Conservation (phyloP, 179 eudicot species). For the Heliamphora pulchella region DNA sequence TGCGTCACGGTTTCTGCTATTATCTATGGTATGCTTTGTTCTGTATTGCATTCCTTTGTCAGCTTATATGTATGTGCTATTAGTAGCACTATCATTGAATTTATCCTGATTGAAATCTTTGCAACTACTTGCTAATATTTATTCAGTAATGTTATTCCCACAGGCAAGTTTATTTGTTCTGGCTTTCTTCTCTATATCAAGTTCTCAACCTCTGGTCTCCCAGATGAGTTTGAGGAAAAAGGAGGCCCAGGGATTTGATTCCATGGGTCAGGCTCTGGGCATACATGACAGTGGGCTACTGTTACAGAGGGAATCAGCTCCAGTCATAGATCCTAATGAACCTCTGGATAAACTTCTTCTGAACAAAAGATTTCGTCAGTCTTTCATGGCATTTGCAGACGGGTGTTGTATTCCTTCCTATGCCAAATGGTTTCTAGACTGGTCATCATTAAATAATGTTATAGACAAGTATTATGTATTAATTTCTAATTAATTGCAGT, state of each 20-base stretch:
- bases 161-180: conserved; percentile 72
- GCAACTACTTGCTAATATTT: conserved; percentile 20
- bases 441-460: neutral
- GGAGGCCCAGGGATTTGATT: conserved; percentile 31
- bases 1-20: conserved; percentile 59
- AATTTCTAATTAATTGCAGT: conserved; percentile 37
- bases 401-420: conserved; percentile 37
- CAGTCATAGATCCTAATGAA: conserved; percentile 37
- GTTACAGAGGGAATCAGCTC: conserved; percentile 30
- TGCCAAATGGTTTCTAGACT: neutral
- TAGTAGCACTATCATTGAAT: neutral
- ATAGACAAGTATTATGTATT: neutral
- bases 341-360: conserved; percentile 77
- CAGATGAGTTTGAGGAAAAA: conserved; percentile 65
- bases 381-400: conserved; percentile 84
- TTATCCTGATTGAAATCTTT: neutral
- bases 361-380: conserved; percentile 60
- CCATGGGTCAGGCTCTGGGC: conserved; percentile 84
- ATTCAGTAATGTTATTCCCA: conserved; percentile 21
- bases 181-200: conserved; percentile 79
- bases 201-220: conserved; percentile 76
- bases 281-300: conserved; percentile 47
- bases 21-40: conserved; percentile 43
- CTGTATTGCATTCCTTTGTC: neutral
- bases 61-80: neutral